A percentile compares a stretch with the other conserved stretches of the same genome.
These are phyloP conservation scores for Penicillium goetzii DNA, from an alignment of 495 filamentous ascomycete genomes.

Conservation along the genomic window DNA sequence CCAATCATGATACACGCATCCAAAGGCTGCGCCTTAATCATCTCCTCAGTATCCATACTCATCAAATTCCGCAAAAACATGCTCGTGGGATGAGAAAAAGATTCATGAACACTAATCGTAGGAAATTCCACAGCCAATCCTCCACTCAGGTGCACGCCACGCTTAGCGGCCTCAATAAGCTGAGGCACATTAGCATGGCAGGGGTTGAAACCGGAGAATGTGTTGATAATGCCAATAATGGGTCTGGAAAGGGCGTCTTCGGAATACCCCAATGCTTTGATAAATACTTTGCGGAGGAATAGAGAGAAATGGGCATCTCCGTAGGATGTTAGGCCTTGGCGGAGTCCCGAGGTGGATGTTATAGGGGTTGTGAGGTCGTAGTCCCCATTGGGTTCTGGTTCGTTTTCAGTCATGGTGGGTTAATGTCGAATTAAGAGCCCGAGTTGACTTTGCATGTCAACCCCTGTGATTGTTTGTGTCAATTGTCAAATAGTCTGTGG, in stretches of 20 bases:
- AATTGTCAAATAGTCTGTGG: neutral
- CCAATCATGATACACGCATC: slow-evolving; percentile 68
- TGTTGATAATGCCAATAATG: slow-evolving; percentile 69
- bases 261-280: slow-evolving; percentile 69
- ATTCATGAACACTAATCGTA: slow-evolving; percentile 67
- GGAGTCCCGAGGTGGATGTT: slow-evolving; percentile 53
- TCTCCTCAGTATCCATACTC: slow-evolving; percentile 76
- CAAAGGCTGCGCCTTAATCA: slow-evolving; percentile 66
- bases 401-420: slow-evolving; percentile 8
- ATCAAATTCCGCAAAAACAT: slow-evolving; percentile 72
- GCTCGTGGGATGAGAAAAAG: slow-evolving; percentile 65
- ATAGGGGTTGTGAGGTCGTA: slow-evolving; percentile 58
- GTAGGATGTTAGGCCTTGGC: slow-evolving; percentile 66
- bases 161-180: slow-evolving; percentile 66
- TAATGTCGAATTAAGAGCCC: neutral
- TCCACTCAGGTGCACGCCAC: slow-evolving; percentile 63
- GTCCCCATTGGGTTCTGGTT: slow-evolving; percentile 40
- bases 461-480: neutral
- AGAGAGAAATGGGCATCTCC: slow-evolving; percentile 71
- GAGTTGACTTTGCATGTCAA: neutral
- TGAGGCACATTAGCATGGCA: slow-evolving; percentile 70
- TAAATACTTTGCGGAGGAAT: slow-evolving; percentile 71
- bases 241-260: slow-evolving; percentile 68
- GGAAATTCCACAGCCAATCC: slow-evolving; percentile 68
- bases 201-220: slow-evolving; percentile 67